Base-by-base conservation (phyloP, 2,329 filamentous ascomycete species). In the Pseudopyricularia javanii region DNA sequence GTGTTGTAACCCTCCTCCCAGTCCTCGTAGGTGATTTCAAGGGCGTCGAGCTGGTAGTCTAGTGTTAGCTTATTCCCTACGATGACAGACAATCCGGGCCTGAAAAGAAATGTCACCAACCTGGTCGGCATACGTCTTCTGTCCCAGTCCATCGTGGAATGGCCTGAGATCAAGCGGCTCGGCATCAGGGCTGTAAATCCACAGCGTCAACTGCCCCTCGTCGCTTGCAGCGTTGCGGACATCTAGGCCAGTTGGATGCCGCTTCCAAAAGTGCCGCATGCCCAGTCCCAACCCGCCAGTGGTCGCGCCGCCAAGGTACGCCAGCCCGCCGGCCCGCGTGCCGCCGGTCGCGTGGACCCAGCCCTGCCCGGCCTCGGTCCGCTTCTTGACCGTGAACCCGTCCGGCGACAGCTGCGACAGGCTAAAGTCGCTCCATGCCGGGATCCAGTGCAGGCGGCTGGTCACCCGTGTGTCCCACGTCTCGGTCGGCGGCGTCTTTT, bases 1-100 rank as follows among this genome's bases (percentile, higher is more conserved):
- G 75, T 80, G 53, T 75, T 69, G 43, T 78, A 79, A 0, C 71
- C 74, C 0, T 62, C 64, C 55, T 83, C 78, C 55, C 71, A 83
- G 55, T 83, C 80, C 55, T 84, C 80, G 54, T 84, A 84, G 0
- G 80, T 84, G 22, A 83, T 77, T 26, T 80, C 71, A 0, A 83
- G 69, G 1, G 78, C 80, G 54, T 82, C 79, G 1, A 82, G 64
- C 60, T 45, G 33, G 4, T 12, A n/a, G 6, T 35, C 15, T 12
- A 12, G 32, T 33, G 15, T 35, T 35, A 35, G 33, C 33, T n/a
- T 30, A 9, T 12, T 7, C 4, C 4, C 33, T 4, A 35, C 4
- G 15, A 35, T 4, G 11, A 35, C 11, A 35, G 33, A 12, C 33
- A 33, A 7, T 7, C 7, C 32, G 32, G 12, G 32, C 32, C 32